phyloP scores from a whole-genome alignment of 2,329 filamentous ascomycete species.

The Phaeophleospora eucalypticola region DNA sequence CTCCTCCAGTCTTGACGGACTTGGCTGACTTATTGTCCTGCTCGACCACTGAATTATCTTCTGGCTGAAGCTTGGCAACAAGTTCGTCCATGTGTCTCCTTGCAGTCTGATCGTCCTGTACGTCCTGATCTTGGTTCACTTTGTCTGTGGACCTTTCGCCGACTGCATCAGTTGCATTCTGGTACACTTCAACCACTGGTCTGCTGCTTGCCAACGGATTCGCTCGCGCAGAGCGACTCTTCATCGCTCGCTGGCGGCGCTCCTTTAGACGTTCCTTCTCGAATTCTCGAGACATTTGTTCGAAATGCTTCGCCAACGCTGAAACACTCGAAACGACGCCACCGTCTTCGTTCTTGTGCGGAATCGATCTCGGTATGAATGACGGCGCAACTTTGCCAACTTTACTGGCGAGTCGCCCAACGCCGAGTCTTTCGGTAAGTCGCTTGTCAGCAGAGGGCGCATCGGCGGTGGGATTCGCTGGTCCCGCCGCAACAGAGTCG shows the following conservation, averaged over 20 bases:
- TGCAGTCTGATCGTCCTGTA: constrained; percentile 11
- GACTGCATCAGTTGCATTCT: constrained; percentile 87
- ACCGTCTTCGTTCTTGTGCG: constrained; percentile 59
- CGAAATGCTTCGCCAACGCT: constrained; percentile 90
- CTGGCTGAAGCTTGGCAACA: constrained; percentile 17
- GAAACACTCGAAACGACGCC: constrained; percentile 64
- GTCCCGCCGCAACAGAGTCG: constrained; percentile 27
- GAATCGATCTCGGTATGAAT: constrained; percentile 81
- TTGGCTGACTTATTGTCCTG: constrained; percentile 9
- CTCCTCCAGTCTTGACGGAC: constrained; percentile 2
- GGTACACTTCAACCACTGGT: constrained; percentile 92
- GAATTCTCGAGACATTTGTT: constrained; percentile 93
- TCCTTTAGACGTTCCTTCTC: constrained; percentile 90
- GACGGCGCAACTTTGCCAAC: constrained; percentile 56
- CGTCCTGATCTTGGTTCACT: constrained; percentile 7
- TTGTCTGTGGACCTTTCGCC: constrained; percentile 25
- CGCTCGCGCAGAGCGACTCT: constrained; percentile 69
- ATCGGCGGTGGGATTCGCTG: constrained; percentile 1
- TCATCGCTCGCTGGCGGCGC: constrained; percentile 73
- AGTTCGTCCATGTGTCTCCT: constrained; percentile 16
- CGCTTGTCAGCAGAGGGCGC: constrained; percentile 59
- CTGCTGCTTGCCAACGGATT: constrained; percentile 91
- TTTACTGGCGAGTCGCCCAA: constrained; percentile 45
- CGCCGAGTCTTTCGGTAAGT: constrained; percentile 57
- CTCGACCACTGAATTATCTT: constrained; percentile 12